phyloP scores from a whole-genome alignment of 345 rosid genomes.

The Aegle marmelos region DNA sequence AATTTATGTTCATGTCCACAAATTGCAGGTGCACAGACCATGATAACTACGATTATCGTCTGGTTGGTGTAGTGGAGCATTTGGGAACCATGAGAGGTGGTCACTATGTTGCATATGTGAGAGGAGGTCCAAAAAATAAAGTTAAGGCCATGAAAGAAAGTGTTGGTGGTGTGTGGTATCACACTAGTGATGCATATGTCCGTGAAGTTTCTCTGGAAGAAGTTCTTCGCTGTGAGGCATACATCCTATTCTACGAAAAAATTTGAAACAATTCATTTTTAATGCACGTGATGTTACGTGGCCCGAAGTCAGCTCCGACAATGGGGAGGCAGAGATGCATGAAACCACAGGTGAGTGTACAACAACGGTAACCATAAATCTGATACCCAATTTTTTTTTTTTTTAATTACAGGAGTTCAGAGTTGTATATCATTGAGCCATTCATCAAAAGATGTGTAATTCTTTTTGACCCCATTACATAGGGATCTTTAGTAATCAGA shows the following conservation, averaged over 20 bases:
- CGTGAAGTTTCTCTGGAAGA: constrained; percentile 66
- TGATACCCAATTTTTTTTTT: constrained; percentile 10
- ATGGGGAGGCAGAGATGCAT: constrained; percentile 5
- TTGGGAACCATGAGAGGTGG: constrained; percentile 91
- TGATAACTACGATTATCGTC: constrained; percentile 45
- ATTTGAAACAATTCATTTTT: constrained; percentile 23
- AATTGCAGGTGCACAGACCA: constrained; percentile 39
- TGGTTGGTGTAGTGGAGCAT: constrained; percentile 89
- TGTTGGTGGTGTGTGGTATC: constrained; percentile 60
- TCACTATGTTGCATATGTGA: constrained; percentile 84
- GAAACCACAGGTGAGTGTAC: constrained; percentile 32
- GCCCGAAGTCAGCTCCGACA: constrained; percentile 19
- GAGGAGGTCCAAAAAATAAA: constrained; percentile 42
- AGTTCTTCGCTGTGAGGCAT: constrained; percentile 83
- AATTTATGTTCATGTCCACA: neutral
- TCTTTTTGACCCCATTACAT: constrained; percentile 10
- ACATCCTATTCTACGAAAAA: constrained; percentile 81
- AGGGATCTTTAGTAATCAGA: neutral
- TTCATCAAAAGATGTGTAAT: constrained; percentile 18
- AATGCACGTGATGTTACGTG: constrained; percentile 14
- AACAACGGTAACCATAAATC: constrained; percentile 21
- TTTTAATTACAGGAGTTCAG: constrained; percentile 17
- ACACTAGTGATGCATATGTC: constrained; percentile 65
- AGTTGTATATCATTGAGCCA: constrained; percentile 20
- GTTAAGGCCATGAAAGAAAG: constrained; percentile 27